Base-by-base conservation (phyloP, 441 rosid species). In the Arabidopsis hybrid region DNA sequence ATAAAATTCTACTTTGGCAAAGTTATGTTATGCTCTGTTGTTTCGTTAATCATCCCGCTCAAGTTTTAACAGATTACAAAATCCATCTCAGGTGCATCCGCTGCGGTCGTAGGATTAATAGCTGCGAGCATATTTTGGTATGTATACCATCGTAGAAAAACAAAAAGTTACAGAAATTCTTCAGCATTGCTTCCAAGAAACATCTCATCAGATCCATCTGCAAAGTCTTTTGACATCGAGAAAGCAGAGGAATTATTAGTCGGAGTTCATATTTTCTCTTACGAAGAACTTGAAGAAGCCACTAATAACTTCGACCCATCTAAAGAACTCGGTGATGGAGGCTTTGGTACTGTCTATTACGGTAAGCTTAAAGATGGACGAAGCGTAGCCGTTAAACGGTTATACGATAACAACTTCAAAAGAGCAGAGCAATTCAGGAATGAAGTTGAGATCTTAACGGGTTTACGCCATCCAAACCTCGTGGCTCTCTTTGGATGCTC, bases 361-460 rank as follows among this genome's bases (percentile, higher is more conserved):
- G 99, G 99, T 87, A 86, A 87, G 60, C 91, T 95, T 36, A 85
- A 52, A 72, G 98, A 95, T 75, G 96, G 97, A 53, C 83, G 95
- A 14, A 74, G 76, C n/a, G 93, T 95, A 67, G 99, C 97, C 7
- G 96, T 95, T 29, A 95, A 95, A 81, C 92, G 99, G n/a, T 80
- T 89, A 56, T 89, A 78, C 6, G 97, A 95, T 38, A 86, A 86
- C 81, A 89, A 89, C 66, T 78, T 63, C 81, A 89, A 67, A 72
- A 85, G 92, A 69, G 92, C 87, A 42, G 87, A 85, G 76, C 99
- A 91, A 55, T 95, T 92, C 85, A 67, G 87, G 84, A 92, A 91
- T 57, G 99, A 92, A 83, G 87, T 92, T 46, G 85, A 85, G 69
- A 91, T 92, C 73, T 86, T 92, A 49, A 83, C 95, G 8, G 82